Base-by-base conservation (phyloP, 2,329 filamentous ascomycete genomes). In the Colletotrichum eleusines region DNA sequence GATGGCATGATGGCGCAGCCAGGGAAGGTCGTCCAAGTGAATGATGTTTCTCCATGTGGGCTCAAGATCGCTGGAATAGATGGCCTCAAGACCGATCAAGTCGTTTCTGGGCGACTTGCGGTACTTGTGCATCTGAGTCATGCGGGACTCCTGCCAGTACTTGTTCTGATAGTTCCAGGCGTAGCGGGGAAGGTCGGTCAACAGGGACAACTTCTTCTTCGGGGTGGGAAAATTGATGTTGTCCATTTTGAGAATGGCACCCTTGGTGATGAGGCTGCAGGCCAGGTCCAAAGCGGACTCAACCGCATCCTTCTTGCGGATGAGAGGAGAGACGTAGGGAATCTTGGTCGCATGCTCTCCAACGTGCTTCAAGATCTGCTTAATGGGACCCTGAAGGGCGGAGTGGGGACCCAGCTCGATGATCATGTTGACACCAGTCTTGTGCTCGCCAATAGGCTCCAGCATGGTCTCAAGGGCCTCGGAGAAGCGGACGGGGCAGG, bases 1-100 rank as follows among this genome's bases (percentile, higher is more conserved):
- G 77, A 91, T 86, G 66, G 80, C 80, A 78, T 90, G 89, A 73
- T 90, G 86, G 54, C 86, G 82, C 7, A 89, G 80, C 81, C 90
- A 91, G 1, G 90, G 86, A 0, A 87, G 74, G 66, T 87, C 84
- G 48, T 86, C 83, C 1, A 83, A 73, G 14, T 80, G 80, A 38
- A 87, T 75, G 31, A 84, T 80, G 68, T 85, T 86, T 46, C 85
- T 80, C 86, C 86, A 88, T 0, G 79, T 83, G 0, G 84, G 84
- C 74, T 86, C 83, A 2, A 82, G 73, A 12, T 84, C 82, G 58
- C 78, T 85, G 18, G 80, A 85, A 55, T 81, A 81, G 69, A 83
- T 81, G 14, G 82, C 83, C 31, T 83, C 74, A 1, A 81, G 77
- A 6, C 86, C 86, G 2, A 88, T 79, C 2, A 88, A 77, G 46